phyloP scores from a whole-genome alignment of 2,329 filamentous ascomycete species.

The Claviceps sorghi region DNA sequence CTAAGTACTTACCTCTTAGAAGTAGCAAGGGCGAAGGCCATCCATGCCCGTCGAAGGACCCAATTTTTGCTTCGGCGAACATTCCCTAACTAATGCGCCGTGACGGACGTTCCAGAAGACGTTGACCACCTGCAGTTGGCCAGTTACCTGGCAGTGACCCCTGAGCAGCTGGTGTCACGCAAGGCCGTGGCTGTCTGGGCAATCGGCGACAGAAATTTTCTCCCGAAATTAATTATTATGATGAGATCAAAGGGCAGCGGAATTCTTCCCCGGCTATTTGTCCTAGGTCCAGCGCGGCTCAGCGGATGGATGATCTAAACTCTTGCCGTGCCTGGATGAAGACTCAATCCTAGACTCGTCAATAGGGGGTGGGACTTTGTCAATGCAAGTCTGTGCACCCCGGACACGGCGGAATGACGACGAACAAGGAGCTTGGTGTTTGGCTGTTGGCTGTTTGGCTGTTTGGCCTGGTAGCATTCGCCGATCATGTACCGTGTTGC shows the following conservation, averaged over 20 bases:
- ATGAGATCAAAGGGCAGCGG: conserved; percentile 8
- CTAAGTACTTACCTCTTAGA: too few relatives aligned
- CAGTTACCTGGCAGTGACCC: conserved; percentile 3
- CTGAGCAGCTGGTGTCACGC: neutral
- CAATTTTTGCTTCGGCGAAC: conserved; percentile 1
- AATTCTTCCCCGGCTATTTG: conserved; percentile 17
- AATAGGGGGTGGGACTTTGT: neutral
- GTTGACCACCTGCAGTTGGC: too few relatives aligned
- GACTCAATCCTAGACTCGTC: neutral
- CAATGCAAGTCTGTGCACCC: neutral
- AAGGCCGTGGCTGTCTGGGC: neutral
- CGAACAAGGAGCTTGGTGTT: neutral
- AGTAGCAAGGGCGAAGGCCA: too few relatives aligned
- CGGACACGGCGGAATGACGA: conserved; percentile 9
- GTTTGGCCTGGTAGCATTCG: neutral
- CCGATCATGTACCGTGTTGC: neutral
- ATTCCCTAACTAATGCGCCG: conserved; percentile 6
- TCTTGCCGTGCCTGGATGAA: neutral
- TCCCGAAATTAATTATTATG: neutral
- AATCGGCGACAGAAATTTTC: conserved; percentile 5
- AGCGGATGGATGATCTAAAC: neutral
- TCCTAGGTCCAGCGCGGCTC: neutral
- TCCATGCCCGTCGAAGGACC: too few relatives aligned
- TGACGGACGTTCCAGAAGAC: conserved; percentile 10
- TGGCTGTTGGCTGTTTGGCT: too few relatives aligned